Evolutionary conservation across 2,329 filamentous ascomycete species (phyloP).

Genomic region (Penicillium rolfsii): DNA sequence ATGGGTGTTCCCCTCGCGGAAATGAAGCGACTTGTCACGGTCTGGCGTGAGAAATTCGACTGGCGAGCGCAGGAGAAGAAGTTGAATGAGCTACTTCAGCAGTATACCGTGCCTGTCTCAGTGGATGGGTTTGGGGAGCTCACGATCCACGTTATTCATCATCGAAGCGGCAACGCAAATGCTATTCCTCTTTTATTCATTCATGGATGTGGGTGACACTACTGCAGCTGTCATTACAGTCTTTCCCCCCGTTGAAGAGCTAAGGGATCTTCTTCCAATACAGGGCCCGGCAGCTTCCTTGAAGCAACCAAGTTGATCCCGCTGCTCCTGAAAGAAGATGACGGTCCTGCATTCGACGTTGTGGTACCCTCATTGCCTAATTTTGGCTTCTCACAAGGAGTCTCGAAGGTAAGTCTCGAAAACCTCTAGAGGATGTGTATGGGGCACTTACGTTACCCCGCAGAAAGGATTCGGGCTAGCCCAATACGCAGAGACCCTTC

Average conservation of each 20-base stretch:
- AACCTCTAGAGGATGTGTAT: background rate
- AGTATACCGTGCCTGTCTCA: constrained; percentile 58
- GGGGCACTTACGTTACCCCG: background rate
- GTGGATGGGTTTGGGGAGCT: constrained; percentile 63
- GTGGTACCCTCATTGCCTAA: constrained; percentile 60
- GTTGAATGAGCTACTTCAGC: constrained; percentile 62
- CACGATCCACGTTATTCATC: constrained; percentile 67
- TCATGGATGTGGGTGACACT: constrained; percentile 60
- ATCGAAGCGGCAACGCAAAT: constrained; percentile 53
- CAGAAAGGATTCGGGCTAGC: constrained; percentile 61
- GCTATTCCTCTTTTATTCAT: constrained; percentile 69
- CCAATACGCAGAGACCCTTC: constrained; percentile 66
- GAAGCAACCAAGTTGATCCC: constrained; percentile 55
- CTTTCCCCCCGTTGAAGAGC: constrained; percentile 13
- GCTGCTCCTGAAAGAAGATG: constrained; percentile 44
- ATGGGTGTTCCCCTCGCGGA: constrained; percentile 61
- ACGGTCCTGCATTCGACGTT: constrained; percentile 54
- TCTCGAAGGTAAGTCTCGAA: constrained; percentile 34
- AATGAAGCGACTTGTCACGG: constrained; percentile 60
- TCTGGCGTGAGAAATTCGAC: constrained; percentile 62
- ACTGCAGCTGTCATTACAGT: background rate
- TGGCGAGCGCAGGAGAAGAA: constrained; percentile 64
- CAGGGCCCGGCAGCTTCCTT: constrained; percentile 66
- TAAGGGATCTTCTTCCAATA: background rate
- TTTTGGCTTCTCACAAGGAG: constrained; percentile 57